phyloP scores from a whole-genome alignment of 148 eudicot genomes.

The Salicornia ramosissima region DNA sequence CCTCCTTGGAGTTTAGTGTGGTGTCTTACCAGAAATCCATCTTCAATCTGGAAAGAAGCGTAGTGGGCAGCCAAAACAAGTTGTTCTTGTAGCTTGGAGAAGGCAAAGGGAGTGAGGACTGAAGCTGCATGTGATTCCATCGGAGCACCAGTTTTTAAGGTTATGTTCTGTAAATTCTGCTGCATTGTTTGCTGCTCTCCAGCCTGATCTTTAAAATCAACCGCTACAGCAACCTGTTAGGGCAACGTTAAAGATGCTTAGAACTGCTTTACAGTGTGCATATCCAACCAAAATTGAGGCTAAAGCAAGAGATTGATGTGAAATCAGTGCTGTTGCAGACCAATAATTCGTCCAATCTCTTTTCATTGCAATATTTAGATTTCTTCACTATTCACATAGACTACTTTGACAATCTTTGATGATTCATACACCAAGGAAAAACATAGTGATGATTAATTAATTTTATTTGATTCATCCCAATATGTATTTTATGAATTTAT shows the following conservation, averaged over 20 bases:
- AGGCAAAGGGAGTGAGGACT: constrained; percentile 82
- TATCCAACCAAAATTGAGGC: neutral
- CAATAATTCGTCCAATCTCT: too few relatives aligned
- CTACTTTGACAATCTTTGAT: too few relatives aligned
- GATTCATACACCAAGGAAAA: too few relatives aligned
- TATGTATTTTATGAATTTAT: too few relatives aligned
- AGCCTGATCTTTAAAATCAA: constrained; percentile 85
- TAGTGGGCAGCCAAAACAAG: constrained; percentile 85
- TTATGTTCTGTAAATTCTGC: constrained; percentile 85
- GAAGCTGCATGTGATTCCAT: constrained; percentile 96
- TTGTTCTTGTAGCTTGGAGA: constrained; percentile 90
- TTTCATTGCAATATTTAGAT: too few relatives aligned
- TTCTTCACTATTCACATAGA: too few relatives aligned
- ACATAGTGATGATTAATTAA: too few relatives aligned
- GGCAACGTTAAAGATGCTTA: neutral
- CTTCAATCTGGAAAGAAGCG: constrained; percentile 78
- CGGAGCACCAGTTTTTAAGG: constrained; percentile 88
- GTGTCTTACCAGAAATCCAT: constrained; percentile 72
- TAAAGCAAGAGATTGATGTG: neutral
- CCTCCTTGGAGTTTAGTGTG: constrained; percentile 89
- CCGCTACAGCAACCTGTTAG: constrained; percentile 72
- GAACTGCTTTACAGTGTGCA: neutral
- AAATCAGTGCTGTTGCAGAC: too few relatives aligned
- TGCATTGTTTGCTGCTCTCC: constrained; percentile 96
- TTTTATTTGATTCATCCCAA: too few relatives aligned